Base-by-base conservation (phyloP, 495 filamentous ascomycete species). In the Neurospora sp. region DNA sequence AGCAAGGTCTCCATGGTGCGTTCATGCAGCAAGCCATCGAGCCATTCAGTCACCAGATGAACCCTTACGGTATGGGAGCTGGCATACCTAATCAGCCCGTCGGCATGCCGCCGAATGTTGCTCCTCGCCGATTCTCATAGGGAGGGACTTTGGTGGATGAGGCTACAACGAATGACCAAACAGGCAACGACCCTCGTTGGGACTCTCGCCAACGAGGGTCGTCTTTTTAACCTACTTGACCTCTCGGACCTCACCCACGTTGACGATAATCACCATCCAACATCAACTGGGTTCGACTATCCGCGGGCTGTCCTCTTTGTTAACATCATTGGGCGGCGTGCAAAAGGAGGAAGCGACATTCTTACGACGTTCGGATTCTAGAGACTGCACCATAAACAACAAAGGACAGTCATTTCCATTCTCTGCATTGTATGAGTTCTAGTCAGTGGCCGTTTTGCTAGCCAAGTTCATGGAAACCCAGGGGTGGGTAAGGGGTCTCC, bases 1-100 rank as follows among this genome's bases (percentile, higher is more conserved):
- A 91, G 37, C 96, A 98, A 80, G 93, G 94, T 12, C 80, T 97
- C 11, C 87, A 88, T 68, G 86, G 88, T 35, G 84, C 91, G 11
- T 89, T 88, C 76, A 90, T 94, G 89, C 86, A 88, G 73, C 82
- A 82, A 70, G 44, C 77, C 14, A 81, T 84, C 77, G 83, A 85
- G 69, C 77, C 83, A 6, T 85, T 83, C 70, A 86, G 91, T 75
- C 84, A 85, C 1, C 88, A 91, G 71, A 87, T 90, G 69, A 91
- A 92, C 75, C 89, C 91, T 0, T 93, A 93, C 77, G 89, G 88
- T n/a, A 91, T 93, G 87, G 86, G 85, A 9, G 80, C 76, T 3
- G 80, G 81, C 2, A 88, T 91, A 74, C 82, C 82, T 11, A 81
- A 80, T 69, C 88, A 88, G 73, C 82, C 85, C 41, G 83, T 89